Base-by-base conservation (phyloP, 257 asterid species). In the Rubia yunnanensis region DNA sequence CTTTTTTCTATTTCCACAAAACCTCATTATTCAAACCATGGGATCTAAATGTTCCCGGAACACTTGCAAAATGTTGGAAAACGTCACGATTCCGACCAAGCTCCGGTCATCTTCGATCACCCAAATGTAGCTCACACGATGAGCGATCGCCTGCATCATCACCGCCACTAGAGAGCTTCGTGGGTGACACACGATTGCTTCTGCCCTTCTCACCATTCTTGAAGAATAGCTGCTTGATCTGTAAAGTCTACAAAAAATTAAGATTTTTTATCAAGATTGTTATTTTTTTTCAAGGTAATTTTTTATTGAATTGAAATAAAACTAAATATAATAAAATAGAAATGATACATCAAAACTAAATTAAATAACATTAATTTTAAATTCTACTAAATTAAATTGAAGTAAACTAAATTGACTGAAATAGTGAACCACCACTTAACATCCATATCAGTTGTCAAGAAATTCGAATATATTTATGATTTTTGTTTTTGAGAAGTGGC, bases 111-210 rank as follows among this genome's bases (percentile, higher is more conserved):
- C 95, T 71, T 89, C 98, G 34, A 92, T 72, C 78, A 92, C 98
- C 98, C 98, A 92, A 49, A 92, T 89, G 8, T 83, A 89, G 38
- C 75, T 85, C 69, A 89, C 91, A 0, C 98, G 91, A 65, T 82
- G 94, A 0, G 97, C 88, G 7, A 89, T 84, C 0, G 96, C 95
- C 66, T 89, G 96, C 31, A 89, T 76, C 96, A 87, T 85, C 77
- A 89, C 97, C 0, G 96, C 98, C 67, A 87, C 95, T 77, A 92
- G 60, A 60, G 96, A 85, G 65, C 98, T 89, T 55, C 83, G 39
- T 0, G 78, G 88, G 61, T 84, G 88, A 81, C 98, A 92, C 15
- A 89, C 96, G 10, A 89, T 83, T 1, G 95, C 94, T 84, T 86
- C 96, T 0, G 85, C 88, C 76, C 86, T 73, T 68, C 88, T 76